These are phyloP conservation scores for Wickerhamomyces silvicola DNA, from an alignment of 805 yeast genomes.

Conservation along the genomic window DNA sequence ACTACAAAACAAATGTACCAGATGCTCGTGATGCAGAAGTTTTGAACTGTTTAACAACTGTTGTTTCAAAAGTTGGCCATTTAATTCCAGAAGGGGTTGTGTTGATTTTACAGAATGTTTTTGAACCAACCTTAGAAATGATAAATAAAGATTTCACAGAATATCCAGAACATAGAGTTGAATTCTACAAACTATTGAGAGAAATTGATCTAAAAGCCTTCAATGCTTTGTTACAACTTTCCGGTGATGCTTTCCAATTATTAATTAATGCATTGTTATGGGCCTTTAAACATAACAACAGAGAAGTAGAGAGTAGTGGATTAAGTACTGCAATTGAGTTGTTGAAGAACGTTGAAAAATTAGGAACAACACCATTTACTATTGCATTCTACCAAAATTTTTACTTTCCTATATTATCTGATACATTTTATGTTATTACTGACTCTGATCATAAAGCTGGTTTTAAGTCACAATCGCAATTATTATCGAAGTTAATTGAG, in stretches of 20 bases:
- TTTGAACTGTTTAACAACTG: constrained; percentile 86
- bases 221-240: constrained; percentile 77
- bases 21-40: constrained; percentile 99
- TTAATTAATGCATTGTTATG: constrained; percentile 92
- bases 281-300: constrained; percentile 97
- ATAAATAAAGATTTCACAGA: constrained; percentile 92
- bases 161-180: constrained; percentile 96
- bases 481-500: constrained; percentile 77
- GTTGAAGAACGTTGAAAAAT: constrained; percentile 73
- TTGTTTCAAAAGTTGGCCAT: constrained; percentile 81
- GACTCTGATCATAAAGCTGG: constrained; percentile 98
- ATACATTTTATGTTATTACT: constrained; percentile 87
- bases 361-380: constrained; percentile 65
- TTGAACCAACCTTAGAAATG: constrained; percentile 93
- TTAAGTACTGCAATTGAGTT: constrained; percentile 77
- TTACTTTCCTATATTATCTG: constrained; percentile 83
- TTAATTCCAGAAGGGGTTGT: constrained; percentile 88
- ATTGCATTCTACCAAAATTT: constrained; percentile 83
- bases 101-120: constrained; percentile 79
- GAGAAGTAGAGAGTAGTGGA: constrained; percentile 94
- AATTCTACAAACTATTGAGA: constrained; percentile 83
- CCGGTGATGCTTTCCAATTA: constrained; percentile 87
- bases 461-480: constrained; percentile 77
- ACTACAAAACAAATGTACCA: constrained; percentile 82
- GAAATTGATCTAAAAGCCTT: constrained; percentile 83